phyloP scores from a whole-genome alignment of 2,329 filamentous ascomycete genomes.

The Tolypocladium ophioglossoides region DNA sequence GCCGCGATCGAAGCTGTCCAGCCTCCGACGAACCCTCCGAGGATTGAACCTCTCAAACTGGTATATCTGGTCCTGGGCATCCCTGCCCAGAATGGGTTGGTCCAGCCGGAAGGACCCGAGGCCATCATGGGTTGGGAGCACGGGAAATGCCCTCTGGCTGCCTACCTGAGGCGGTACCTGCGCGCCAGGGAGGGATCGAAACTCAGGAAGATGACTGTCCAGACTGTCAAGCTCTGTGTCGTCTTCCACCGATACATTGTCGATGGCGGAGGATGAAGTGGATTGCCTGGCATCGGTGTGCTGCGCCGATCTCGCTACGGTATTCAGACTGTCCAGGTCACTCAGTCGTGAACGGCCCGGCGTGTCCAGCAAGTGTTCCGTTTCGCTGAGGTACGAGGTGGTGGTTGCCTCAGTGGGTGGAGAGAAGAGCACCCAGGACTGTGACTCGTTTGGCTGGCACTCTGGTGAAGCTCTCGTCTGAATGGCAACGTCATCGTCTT shows the following conservation, averaged over 20 bases:
- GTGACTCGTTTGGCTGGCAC: slow-evolving; percentile 52
- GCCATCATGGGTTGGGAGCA: slow-evolving; percentile 88
- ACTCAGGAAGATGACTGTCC: slow-evolving; percentile 84
- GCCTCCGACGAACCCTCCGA: slow-evolving; percentile 44
- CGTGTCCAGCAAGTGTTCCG: slow-evolving; percentile 53
- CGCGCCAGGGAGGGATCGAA: slow-evolving; percentile 49
- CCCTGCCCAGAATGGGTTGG: slow-evolving; percentile 37
- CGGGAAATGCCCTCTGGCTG: slow-evolving; percentile 43
- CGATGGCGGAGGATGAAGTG: slow-evolving; percentile 24
- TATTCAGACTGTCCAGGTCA: slow-evolving; percentile 70
- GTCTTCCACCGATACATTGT: slow-evolving; percentile 40
- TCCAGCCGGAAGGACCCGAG: slow-evolving; percentile 72
- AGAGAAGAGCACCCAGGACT: slow-evolving; percentile 96
- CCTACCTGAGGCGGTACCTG: slow-evolving; percentile 12
- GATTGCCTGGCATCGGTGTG: slow-evolving; percentile 33
- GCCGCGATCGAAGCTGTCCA: slow-evolving; percentile 41
- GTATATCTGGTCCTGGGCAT: slow-evolving; percentile 76
- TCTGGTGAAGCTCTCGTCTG: slow-evolving; percentile 15
- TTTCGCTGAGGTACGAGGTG: slow-evolving; percentile 57
- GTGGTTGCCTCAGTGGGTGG: slow-evolving; percentile 56
- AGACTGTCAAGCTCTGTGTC: slow-evolving; percentile 83
- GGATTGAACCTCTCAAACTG: slow-evolving; percentile 82
- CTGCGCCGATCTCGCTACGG: slow-evolving; percentile 49
- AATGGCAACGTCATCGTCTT: slow-evolving; percentile 19
- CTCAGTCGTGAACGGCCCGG: slow-evolving; percentile 63